These are phyloP conservation scores for Durio zibethinus DNA, from an alignment of 345 rosid genomes.

Conservation along the genomic window DNA sequence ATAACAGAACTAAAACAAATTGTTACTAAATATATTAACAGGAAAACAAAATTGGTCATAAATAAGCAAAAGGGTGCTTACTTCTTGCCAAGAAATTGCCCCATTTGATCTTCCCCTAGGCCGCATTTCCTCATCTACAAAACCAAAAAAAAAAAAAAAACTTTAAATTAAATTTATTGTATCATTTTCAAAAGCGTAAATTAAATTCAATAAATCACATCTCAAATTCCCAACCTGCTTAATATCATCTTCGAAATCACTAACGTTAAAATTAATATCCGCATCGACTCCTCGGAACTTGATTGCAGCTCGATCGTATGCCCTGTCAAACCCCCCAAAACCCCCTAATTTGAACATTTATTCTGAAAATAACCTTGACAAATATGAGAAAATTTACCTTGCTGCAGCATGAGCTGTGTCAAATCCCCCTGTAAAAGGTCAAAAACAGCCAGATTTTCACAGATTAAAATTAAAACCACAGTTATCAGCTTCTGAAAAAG, in stretches of 20 bases:
- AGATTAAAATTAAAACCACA: background rate
- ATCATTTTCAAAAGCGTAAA: background rate
- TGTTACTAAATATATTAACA: background rate
- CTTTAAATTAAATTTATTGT: background rate
- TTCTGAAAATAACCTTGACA: background rate
- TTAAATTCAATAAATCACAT: background rate
- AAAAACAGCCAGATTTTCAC: constrained; percentile 1
- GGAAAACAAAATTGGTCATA: background rate
- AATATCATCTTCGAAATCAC: constrained; percentile 67
- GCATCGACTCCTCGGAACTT: constrained; percentile 81
- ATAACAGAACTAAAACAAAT: background rate
- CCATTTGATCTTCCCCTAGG: constrained; percentile 83
- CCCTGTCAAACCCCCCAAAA: constrained; percentile 37
- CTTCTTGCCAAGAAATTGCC: constrained; percentile 81
- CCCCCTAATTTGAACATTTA: background rate
- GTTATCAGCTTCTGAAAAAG: background rate
- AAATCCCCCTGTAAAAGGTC: constrained; percentile 59
- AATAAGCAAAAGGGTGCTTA: constrained; percentile 23
- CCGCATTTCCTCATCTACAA: constrained; percentile 69
- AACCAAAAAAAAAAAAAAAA: background rate
- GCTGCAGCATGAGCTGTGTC: constrained; percentile 91
- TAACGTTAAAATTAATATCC: constrained; percentile 63
- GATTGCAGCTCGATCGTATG: constrained; percentile 86
- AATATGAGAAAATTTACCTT: constrained; percentile 37
- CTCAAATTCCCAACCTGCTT: constrained; percentile 42